A percentile compares a stretch with the other conserved stretches of the same genome.
These are phyloP conservation scores for Aspergillus quadrilineatus DNA, from an alignment of 2,329 filamentous ascomycete genomes.

Conservation along the genomic window DNA sequence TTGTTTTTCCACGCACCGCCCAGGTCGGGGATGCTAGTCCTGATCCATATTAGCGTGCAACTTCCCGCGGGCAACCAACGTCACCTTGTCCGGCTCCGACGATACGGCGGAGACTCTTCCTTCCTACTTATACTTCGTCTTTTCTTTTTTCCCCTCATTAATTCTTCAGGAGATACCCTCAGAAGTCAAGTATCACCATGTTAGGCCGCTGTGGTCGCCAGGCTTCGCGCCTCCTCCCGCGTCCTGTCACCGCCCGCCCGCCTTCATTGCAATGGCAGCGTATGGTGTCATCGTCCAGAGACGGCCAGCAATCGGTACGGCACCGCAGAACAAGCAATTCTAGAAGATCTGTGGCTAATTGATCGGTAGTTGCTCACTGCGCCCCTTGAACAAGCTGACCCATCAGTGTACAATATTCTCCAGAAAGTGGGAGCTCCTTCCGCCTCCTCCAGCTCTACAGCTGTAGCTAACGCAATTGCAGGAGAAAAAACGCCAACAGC, in stretches of 20 bases:
- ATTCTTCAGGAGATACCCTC: slow-evolving; percentile 25
- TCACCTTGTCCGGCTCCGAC: slow-evolving; percentile 22
- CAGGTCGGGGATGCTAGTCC: slow-evolving; percentile 22
- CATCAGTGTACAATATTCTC: slow-evolving; percentile 82
- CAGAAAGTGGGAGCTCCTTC: slow-evolving; percentile 65
- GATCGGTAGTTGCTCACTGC: slow-evolving; percentile 69
- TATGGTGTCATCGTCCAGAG: slow-evolving; percentile 39
- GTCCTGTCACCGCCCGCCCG: slow-evolving; percentile 27
- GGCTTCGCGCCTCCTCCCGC: slow-evolving; percentile 33
- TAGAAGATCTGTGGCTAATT: not conserved
- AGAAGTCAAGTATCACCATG: slow-evolving; percentile 24
- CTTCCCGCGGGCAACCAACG: slow-evolving; percentile 40
- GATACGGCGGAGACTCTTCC: slow-evolving; percentile 21
- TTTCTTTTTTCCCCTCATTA: slow-evolving; percentile 14
- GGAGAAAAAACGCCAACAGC: slow-evolving; percentile 95
- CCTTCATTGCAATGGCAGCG: slow-evolving; percentile 32
- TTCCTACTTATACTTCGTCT: slow-evolving; percentile 13
- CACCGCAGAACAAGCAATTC: slow-evolving; percentile 2
- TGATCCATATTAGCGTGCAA: slow-evolving; percentile 24
- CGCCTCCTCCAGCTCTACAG: not conserved
- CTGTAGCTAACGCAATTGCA: slow-evolving; percentile 40
- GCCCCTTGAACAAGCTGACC: slow-evolving; percentile 79
- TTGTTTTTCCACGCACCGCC: slow-evolving; percentile 2
- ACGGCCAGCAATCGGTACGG: slow-evolving; percentile 44
- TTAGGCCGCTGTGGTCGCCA: slow-evolving; percentile 39